Evolutionary conservation across 371 early-diverging fungal genomes (phyloP), one percentile per base, ranked within the genome.

Genomic region (Dichotomocladium elegans): DNA sequence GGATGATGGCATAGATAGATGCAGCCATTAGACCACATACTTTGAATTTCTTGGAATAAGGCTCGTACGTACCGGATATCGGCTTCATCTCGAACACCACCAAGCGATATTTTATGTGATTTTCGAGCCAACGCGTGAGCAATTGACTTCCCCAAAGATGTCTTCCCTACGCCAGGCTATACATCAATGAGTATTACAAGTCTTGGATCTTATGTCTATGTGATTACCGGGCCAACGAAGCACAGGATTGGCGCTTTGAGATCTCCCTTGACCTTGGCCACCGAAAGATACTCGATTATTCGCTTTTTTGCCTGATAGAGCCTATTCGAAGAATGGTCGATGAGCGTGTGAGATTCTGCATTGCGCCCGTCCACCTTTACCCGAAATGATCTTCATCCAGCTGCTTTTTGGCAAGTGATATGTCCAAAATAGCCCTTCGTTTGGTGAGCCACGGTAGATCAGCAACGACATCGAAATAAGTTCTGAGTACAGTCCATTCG

Each of bases 51-150:
- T 19, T 15, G 12, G 12, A 25, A 15, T 8, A 10, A 3, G 9
- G 27, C 29, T 3, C 41, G 12, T 28, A 7, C 25, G 26, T 56
- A 65, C 66, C 66, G 61, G 17, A 94, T 90, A 58, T 92, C 92
- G 3, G 92, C 89, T 63, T 90, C 93, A 60, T 94, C 93, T 33
- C 88, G 73, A 7, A 94, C 85, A 44, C 94, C 94, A 27, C 94
- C 94, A 8, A 94, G 63, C 0, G 92, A 78, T 34, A 94, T 88
- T 17, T 92, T 81, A 49, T 90, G 81, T 61, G 92, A 94, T 49
- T 87, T 79, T 15, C 94, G 66, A 2, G 85, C 84, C 52, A 91
- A 70, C 0, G 92, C 87, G 5, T 70, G 68, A 3, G 92, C 92
- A 52, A 94, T 86, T 4, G 86, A 85, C 47, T 77, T 74, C 9